Base-by-base conservation (phyloP, 257 asterid species). In the Solanum stenotomum region DNA sequence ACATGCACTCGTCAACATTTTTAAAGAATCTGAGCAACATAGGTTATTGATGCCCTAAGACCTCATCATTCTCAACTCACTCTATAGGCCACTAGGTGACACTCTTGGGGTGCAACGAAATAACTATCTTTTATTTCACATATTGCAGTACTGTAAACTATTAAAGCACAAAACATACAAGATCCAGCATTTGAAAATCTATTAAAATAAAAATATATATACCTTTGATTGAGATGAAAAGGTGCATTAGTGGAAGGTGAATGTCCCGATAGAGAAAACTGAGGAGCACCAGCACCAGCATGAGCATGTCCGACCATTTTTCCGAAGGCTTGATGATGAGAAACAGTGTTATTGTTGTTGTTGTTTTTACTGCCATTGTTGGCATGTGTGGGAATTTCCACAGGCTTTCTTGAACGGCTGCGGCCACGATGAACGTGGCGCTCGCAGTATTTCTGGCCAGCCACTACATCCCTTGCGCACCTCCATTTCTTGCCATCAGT, bases 391-490 rank as follows among this genome's bases (percentile, higher is more conserved):
- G 98, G 93, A 89, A 15, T 89, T 95, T 96, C 99, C 99, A 95
- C 99, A 93, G 96, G 97, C 99, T 96, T 97, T 97, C 99, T 97
- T 97, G 99, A 97, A 97, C 99, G 99, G 92, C 94, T 96, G 35
- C 94, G 91, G 78, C 99, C 99, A 5, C 99, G 95, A 89, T 97
- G 98, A 91, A 97, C 89, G 89, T 97, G 99, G 89, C 98, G 98
- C 89, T 95, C 99, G 61, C 99, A 96, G 91, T 97, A 97, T 87
- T 97, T 97, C 85, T 94, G 96, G 33, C 95, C 98, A 71, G 93
- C 91, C 91, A 96, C 98, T 84, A 96, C 98, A 81, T 95, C 98
- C 88, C 98, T 92, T 8, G 99, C 94, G 92, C 99, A 96, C 91
- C 99, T 93, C 99, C 99, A 96, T 70, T 96, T 96, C 93, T 96